phyloP scores from a whole-genome alignment of 805 yeast species.

The Jamesozyma lodderae region DNA sequence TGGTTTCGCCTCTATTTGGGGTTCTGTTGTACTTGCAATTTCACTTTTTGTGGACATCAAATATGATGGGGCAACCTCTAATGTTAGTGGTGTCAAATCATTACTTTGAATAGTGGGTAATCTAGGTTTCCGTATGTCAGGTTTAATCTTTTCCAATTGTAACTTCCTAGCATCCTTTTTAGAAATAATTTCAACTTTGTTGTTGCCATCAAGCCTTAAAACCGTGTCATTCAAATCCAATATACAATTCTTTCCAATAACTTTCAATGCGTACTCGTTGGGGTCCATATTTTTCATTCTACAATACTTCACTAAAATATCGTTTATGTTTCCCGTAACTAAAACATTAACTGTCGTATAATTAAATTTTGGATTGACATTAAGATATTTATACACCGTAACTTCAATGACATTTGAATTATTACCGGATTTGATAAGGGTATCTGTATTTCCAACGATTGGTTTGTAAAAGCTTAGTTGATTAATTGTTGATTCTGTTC shows the following conservation, averaged over 20 bases:
- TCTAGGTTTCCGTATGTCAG: constrained; percentile 21
- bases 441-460: constrained; percentile 23
- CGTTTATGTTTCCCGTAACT: constrained; percentile 31
- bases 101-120: constrained; percentile 30
- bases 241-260: constrained; percentile 24
- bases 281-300: constrained; percentile 30
- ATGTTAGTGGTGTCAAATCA: constrained; percentile 28
- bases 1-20: constrained; percentile 4
- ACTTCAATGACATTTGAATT: constrained; percentile 24
- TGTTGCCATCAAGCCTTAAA: constrained; percentile 34
- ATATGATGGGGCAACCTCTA: constrained; percentile 19
- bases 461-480: constrained; percentile 33
- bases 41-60: constrained; percentile 11
- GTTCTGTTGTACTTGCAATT: constrained; percentile 2
- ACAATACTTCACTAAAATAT: constrained; percentile 31
- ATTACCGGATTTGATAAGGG: constrained; percentile 12
- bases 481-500: constrained; percentile 13
- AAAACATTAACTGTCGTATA: constrained; percentile 26
- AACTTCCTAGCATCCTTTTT: constrained; percentile 34
- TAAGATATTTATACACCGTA: constrained; percentile 31
- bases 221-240: constrained; percentile 35
- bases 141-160: constrained; percentile 27
- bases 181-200: constrained; percentile 36
- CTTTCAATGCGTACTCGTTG: constrained; percentile 30
- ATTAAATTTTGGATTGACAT: constrained; percentile 21